phyloP scores from a whole-genome alignment of 768 basidiomycete genomes.

The Chalciporus piperatus region DNA sequence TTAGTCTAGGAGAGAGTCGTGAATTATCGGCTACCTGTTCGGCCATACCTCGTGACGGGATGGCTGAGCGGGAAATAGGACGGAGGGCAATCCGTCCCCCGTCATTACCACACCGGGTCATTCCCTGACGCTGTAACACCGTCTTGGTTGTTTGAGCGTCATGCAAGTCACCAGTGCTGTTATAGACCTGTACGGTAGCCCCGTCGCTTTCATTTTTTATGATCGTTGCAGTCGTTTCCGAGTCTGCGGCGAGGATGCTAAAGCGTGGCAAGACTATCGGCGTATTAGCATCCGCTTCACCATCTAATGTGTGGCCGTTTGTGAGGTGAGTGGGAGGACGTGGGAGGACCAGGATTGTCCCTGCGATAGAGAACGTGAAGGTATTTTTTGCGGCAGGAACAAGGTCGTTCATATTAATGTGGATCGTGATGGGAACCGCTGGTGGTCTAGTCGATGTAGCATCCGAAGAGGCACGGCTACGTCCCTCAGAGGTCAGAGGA shows the following conservation, averaged over 20 bases:
- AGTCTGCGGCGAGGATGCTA: constrained; percentile 64
- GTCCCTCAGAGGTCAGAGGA: constrained; percentile 30
- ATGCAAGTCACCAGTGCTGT: constrained; percentile 51
- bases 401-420: constrained; percentile 79
- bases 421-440: constrained; percentile 63
- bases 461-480: constrained; percentile 39
- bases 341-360: constrained; percentile 60
- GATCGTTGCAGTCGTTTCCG: constrained; percentile 54
- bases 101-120: constrained; percentile 58
- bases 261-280: constrained; percentile 67
- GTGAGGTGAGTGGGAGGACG: constrained; percentile 30
- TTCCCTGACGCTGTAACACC: constrained; percentile 57
- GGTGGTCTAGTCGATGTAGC: constrained; percentile 40
- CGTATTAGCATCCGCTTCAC: constrained; percentile 37
- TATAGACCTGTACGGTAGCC: constrained; percentile 58
- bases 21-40: constrained; percentile 21
- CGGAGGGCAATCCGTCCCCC: constrained; percentile 59
- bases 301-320: constrained; percentile 22
- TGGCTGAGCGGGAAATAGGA: constrained; percentile 28
- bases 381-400: constrained; percentile 59
- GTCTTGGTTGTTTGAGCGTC: constrained; percentile 64
- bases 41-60: constrained; percentile 13
- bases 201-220: constrained; percentile 58
- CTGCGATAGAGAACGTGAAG: constrained; percentile 65
- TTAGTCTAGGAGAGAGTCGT: constrained; percentile 19